Evolutionary conservation across 2,329 filamentous ascomycete species (phyloP), one percentile per base, ranked within the genome.

Genomic region (Calonectria crousiana): DNA sequence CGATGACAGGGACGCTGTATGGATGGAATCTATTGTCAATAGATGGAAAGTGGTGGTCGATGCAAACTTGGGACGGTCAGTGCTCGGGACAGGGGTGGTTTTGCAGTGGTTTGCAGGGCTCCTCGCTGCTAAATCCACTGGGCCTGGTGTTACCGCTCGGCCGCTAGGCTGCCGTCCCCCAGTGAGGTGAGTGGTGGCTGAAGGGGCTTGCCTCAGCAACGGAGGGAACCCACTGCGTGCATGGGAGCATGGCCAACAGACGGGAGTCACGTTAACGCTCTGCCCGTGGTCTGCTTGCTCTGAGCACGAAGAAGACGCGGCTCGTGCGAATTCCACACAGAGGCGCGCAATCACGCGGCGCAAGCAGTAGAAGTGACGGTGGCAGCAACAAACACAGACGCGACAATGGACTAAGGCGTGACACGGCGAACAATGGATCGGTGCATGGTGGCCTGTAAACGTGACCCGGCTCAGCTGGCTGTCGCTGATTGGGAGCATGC

Each of bases 201-300:
- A 20, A 47, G 44, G 44, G 44, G 44, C 44, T 47, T 47, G 44
- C 79, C 79, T 80, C 76, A 79, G 79, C 79, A 81, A 80, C 78
- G 74, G 53, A 66, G 41, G n/a, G 74, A 69, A 51, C 74, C 74
- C 76, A 76, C 49, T 32, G 51, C 28, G 6, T 23, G 64, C 65
- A 62, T 62, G 56, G 32, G 34, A 65, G 11, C 44, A 47, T 47
- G 44, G 53, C 32, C 23, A 49, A 28, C 52, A 11, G 34, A 44
- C 26, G 34, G 28, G 18, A 44, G 41, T 70, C 67, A 71, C 73
- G 76, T 68, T 71, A 73, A 74, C 78, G 75, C 75, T 56, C 70
- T 44, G 47, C 30, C 69, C 28, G 28, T 38, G 16, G 58, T 30
- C 28, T 30, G n/a, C n/a, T 30, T 38, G 53, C 44, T 53, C 23